Percentiles rank a stretch among this genome's conserved stretches.
Conservation (phyloP, 208 protist species). For the Crithidia acanthocephali region DNA sequence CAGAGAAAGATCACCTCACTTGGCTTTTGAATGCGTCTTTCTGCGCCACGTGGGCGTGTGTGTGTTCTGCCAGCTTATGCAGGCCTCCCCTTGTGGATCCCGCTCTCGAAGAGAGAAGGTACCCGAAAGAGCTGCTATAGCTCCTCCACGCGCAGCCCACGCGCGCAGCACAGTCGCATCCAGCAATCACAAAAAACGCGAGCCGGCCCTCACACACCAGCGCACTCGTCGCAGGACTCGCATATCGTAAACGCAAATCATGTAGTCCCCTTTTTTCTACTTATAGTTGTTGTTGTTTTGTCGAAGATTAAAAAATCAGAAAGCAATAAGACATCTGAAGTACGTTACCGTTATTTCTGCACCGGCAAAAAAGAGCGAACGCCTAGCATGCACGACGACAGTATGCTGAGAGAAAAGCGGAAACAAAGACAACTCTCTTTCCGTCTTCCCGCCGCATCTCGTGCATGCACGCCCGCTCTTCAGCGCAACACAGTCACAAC, state of each 20-base stretch:
- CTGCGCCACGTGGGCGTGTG: too few relatives aligned
- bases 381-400: background rate
- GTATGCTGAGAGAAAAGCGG: background rate
- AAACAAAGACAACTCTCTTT: background rate
- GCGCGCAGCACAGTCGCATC: too few relatives aligned
- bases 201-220: too few relatives aligned
- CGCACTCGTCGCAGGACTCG: too few relatives aligned
- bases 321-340: conserved; percentile 24
- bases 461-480: background rate
- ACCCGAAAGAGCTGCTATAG: too few relatives aligned
- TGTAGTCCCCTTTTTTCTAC: background rate
- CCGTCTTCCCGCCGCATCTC: background rate
- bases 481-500: background rate
- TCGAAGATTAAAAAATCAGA: conserved; percentile 13
- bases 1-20: too few relatives aligned
- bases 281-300: conserved; percentile 5
- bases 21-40: too few relatives aligned
- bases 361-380: conserved; percentile 7
- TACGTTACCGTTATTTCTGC: background rate
- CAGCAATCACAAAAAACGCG: too few relatives aligned
- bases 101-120: too few relatives aligned
- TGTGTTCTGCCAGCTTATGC: too few relatives aligned
- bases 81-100: too few relatives aligned
- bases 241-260: background rate
- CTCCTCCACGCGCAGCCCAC: too few relatives aligned